Conservation (phyloP, 192 early-diverging fungal species). For the Spinellus fusiger region DNA sequence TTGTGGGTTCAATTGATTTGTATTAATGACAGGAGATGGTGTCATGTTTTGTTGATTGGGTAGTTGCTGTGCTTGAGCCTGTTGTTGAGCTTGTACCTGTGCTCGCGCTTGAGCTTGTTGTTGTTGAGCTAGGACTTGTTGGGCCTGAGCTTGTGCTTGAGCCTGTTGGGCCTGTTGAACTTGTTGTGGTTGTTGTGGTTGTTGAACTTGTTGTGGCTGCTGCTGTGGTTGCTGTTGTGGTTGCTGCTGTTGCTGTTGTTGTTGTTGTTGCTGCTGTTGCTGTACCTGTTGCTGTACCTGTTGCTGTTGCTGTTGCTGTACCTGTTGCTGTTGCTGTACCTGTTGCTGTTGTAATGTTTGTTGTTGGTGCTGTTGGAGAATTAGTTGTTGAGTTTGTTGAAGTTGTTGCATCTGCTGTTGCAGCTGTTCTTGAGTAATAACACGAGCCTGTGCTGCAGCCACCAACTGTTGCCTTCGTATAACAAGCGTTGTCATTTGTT, state of each 20-base stretch:
- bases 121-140: background rate
- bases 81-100: background rate
- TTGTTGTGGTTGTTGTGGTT: background rate
- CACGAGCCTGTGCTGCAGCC: background rate
- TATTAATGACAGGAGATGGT: slow-evolving; percentile 4
- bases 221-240: slow-evolving; percentile 1
- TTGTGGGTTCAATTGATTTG: slow-evolving; percentile 17
- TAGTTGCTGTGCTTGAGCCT: background rate
- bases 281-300: slow-evolving; percentile 3
- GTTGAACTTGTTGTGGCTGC: background rate
- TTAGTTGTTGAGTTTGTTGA: background rate
- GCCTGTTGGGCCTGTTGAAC: slow-evolving; percentile 10
- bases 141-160: slow-evolving; percentile 23
- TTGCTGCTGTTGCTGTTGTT: slow-evolving; percentile 5
- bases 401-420: slow-evolving; percentile 3
- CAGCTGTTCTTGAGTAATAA: slow-evolving; percentile 2
- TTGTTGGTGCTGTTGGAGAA: background rate
- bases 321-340: slow-evolving; percentile 13
- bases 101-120: slow-evolving; percentile 13
- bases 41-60: background rate
- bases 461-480: background rate
- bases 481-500: slow-evolving; percentile 1
- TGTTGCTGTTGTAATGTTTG: background rate
- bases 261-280: background rate
- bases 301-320: slow-evolving; percentile 10